These are phyloP conservation scores for Cytospora piceicola DNA, from an alignment of 2,329 filamentous ascomycete genomes.

Conservation along the genomic window DNA sequence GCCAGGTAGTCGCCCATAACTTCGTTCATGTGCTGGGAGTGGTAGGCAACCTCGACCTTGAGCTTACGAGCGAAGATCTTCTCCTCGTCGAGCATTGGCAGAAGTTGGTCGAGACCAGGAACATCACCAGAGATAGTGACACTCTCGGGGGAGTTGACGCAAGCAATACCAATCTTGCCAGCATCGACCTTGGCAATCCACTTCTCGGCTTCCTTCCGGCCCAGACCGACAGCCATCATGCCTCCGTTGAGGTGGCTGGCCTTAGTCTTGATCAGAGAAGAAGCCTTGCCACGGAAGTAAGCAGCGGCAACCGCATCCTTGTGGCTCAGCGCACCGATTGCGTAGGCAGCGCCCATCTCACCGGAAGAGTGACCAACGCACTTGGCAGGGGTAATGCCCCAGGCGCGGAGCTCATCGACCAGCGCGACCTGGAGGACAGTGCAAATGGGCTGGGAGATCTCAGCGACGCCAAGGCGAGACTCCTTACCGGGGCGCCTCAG, in stretches of 20 bases:
- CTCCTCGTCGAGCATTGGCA: constrained; percentile 33
- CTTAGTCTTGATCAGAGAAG: not conserved
- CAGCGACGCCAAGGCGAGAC: constrained; percentile 29
- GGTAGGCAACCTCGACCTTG: constrained; percentile 45
- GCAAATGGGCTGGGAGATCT: constrained; percentile 21
- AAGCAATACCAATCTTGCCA: constrained; percentile 42
- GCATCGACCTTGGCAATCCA: not conserved
- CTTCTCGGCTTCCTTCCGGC: not conserved
- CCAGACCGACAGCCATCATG: constrained; percentile 28
- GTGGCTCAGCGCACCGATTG: not conserved
- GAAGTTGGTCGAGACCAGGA: constrained; percentile 36
- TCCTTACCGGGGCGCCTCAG: constrained; percentile 31
- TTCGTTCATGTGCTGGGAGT: constrained; percentile 44
- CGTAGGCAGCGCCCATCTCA: constrained; percentile 13
- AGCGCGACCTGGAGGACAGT: constrained; percentile 26
- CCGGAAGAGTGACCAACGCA: constrained; percentile 27
- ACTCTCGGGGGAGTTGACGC: constrained; percentile 48
- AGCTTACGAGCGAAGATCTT: constrained; percentile 40
- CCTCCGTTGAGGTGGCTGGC: not conserved
- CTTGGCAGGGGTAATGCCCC: constrained; percentile 15
- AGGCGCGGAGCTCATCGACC: constrained; percentile 15
- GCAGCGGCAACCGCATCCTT: not conserved
- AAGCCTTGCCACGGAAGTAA: constrained; percentile 12
- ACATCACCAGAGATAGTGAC: constrained; percentile 48
- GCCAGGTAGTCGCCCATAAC: constrained; percentile 12